Evolutionary conservation across 805 yeast genomes (phyloP).

Genomic region (Nakazawaea siamensis): DNA sequence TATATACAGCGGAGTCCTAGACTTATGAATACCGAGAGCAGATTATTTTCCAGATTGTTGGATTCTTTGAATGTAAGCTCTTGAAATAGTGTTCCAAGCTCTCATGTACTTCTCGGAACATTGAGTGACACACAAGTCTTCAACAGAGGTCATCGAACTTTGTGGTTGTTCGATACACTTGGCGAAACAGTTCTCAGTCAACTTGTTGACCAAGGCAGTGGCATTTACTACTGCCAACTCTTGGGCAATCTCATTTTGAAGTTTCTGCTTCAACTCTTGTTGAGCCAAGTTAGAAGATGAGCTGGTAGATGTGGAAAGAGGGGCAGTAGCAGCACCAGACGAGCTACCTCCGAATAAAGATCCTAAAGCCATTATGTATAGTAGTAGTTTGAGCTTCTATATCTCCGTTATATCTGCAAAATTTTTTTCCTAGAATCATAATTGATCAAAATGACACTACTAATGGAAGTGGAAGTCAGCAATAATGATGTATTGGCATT

Average conservation of each 20-base stretch:
- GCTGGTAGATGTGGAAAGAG: constrained; percentile 9
- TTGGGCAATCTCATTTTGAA: constrained; percentile 64
- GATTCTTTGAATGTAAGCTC: constrained; percentile 67
- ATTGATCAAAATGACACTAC: too few species aligned
- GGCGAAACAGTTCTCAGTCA: constrained; percentile 82
- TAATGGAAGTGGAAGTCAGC: too few species aligned
- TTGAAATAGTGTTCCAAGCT: constrained; percentile 82
- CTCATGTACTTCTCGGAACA: constrained; percentile 86
- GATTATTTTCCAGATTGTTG: constrained; percentile 33
- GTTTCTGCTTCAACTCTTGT: constrained; percentile 46
- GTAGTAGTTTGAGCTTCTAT: background rate
- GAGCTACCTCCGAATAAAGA: constrained; percentile 11
- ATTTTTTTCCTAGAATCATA: too few species aligned
- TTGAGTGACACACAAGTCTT: constrained; percentile 62
- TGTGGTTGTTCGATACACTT: constrained; percentile 66
- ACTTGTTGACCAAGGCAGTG: constrained; percentile 74
- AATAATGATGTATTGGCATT: too few species aligned
- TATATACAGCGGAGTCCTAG: too few species aligned
- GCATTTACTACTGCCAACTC: constrained; percentile 92
- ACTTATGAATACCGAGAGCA: too few species aligned
- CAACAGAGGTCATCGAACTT: constrained; percentile 34
- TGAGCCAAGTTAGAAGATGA: constrained; percentile 22
- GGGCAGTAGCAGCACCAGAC: constrained; percentile 14
- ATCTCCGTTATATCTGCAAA: too few species aligned
- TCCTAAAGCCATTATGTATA: constrained; percentile 9